These are phyloP conservation scores for Boechera retrofracta DNA, from an alignment of 345 rosid genomes.

Conservation along the genomic window DNA sequence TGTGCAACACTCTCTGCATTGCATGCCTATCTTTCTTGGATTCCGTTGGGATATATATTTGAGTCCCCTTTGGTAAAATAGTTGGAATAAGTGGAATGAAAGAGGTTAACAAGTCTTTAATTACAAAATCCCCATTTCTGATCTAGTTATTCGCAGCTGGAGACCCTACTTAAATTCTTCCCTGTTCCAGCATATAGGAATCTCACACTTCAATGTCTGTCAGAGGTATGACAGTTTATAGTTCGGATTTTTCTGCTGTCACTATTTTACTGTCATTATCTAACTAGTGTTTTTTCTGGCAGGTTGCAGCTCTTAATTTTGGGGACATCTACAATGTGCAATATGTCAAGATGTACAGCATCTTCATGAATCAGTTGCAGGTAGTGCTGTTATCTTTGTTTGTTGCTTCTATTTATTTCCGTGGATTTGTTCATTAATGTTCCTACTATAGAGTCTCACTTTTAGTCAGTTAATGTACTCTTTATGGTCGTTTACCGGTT, in stretches of 20 bases:
- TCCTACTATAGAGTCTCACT: constrained; percentile 3
- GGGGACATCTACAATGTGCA: constrained; percentile 83
- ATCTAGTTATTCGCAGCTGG: constrained; percentile 62
- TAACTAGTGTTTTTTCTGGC: constrained; percentile 40
- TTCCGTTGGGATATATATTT: constrained; percentile 96
- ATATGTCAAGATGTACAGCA: constrained; percentile 74
- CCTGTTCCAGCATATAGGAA: constrained; percentile 80
- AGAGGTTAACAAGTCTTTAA: constrained; percentile 27
- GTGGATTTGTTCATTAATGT: constrained; percentile 7
- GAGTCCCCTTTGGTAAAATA: constrained; percentile 85
- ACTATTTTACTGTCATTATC: constrained; percentile 13
- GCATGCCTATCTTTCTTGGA: constrained; percentile 99
- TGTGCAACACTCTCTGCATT: constrained; percentile 89
- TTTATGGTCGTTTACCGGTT: neutral
- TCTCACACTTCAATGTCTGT: constrained; percentile 89
- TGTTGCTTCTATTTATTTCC: neutral
- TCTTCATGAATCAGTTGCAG: constrained; percentile 86
- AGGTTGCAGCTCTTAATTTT: constrained; percentile 90
- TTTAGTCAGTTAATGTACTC: constrained; percentile 1
- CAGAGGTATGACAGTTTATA: constrained; percentile 62
- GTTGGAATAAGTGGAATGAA: constrained; percentile 27
- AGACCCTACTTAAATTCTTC: constrained; percentile 86
- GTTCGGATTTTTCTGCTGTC: neutral
- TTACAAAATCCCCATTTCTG: constrained; percentile 18
- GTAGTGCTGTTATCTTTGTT: constrained; percentile 43